Evolutionary conservation across 2,329 filamentous ascomycete species (phyloP).

Genomic region (Cladosporium sp.): DNA sequence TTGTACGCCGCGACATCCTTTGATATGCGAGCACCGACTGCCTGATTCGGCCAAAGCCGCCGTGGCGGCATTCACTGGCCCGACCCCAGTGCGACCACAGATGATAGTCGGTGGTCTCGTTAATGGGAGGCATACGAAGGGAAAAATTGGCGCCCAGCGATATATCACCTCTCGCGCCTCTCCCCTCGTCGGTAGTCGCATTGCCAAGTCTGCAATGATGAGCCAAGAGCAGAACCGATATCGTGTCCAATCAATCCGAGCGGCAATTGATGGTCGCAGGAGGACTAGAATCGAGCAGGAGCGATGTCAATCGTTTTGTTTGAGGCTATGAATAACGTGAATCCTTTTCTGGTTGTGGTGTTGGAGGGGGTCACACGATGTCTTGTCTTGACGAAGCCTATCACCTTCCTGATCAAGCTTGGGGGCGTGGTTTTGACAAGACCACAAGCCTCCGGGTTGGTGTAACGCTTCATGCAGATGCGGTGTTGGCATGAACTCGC

Average conservation of each 20-base stretch:
- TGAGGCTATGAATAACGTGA: too few relatives aligned
- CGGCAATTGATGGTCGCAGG: background rate
- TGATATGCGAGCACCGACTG: background rate
- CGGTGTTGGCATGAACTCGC: too few relatives aligned
- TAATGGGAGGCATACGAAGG: background rate
- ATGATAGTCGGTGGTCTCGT: background rate
- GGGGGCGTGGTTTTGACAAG: too few relatives aligned
- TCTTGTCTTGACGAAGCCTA: too few relatives aligned
- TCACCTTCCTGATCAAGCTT: too few relatives aligned
- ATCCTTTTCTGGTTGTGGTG: too few relatives aligned
- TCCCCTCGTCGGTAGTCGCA: background rate
- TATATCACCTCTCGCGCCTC: background rate
- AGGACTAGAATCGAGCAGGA: too few relatives aligned
- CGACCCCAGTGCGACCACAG: background rate
- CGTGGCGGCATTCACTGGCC: background rate
- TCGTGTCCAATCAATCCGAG: constrained; percentile 5
- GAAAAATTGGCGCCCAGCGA: constrained; percentile 8
- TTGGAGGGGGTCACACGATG: too few relatives aligned
- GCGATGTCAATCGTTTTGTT: too few relatives aligned
- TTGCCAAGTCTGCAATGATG: constrained; percentile 6
- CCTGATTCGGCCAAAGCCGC: constrained; percentile 3
- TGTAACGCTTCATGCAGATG: too few relatives aligned
- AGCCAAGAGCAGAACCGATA: constrained; percentile 9
- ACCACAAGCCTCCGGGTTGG: too few relatives aligned
- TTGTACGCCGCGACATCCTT: background rate